Base-by-base conservation (phyloP, 495 filamentous ascomycete species). In the Penicillium canariense region DNA sequence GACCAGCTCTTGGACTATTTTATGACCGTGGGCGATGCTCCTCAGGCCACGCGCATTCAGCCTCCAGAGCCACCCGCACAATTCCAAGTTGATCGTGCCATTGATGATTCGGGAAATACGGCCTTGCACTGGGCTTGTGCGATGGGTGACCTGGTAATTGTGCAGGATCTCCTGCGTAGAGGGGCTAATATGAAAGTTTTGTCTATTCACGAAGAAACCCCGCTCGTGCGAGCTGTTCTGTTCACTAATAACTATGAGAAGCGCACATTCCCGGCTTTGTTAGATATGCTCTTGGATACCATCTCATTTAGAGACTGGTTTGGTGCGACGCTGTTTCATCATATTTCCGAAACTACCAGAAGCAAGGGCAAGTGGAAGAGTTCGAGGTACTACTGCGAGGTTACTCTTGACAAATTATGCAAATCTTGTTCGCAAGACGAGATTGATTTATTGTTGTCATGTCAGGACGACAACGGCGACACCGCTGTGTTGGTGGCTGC, bases 171-270 rank as follows among this genome's bases (percentile, higher is more conserved):
- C 4, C 84, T 93, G 53, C 79, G 81, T 11, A 88, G 89, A 48
- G 84, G 85, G 30, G 91, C 91, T 9, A 81, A 83, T 49, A 47
- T 72, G 12, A 82, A 81, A 27, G 77, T 81, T 6, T 76, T 84
- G 43, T 93, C 92, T 38, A 73, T 83, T 17, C 86, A 89, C 44
- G 91, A 91, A 49, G 94, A 97, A 70, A 97, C 95, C 0, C 91
- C 95, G 0, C 80, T 98, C 40, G 96, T 97, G 78, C 86, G 91
- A n/a, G 87, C 88, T 14, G 91, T 97, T 26, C 77, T 92, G 51
- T 98, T 97, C 63, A 97, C 91, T 31, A 98, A 98, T 67, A 95
- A 93, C 62, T 91, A 87, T 68, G 93, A 97, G 61, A 94, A 89
- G 68, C 77, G 87, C 48, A 91, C 88, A 1, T 96, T 97, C 68